Base-by-base conservation (phyloP, 805 yeast genomes). In the Metschnikowia arizonensis region DNA sequence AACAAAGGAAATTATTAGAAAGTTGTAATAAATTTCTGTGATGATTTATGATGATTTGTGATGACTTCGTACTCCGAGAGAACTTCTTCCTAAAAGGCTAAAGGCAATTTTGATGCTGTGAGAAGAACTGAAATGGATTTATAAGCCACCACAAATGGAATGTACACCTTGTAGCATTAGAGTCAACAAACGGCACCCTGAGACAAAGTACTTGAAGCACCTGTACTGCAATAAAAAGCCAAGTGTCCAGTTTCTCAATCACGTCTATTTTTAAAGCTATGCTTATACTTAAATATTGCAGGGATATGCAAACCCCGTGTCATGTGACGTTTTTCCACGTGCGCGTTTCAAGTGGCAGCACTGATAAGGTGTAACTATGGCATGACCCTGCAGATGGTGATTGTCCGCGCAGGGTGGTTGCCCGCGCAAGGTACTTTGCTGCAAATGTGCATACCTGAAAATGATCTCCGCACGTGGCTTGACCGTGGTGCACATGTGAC, bases 201-300 rank as follows among this genome's bases (percentile, higher is more conserved):
- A 50, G 46, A 23, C 54, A 48, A 14, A 50, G 42, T 3, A 45
- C 46, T 23, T 52, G 56, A 7, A 52, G 52, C 4, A 50, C 52
- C 35, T 52, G 56, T 14, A 49, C 56, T 2, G 56, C 56, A 4
- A 52, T 53, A 17, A 52, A 47, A 35, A 52, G 47, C 56, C 56
- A 52, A 25, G 45, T 50, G 21, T 52, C 54, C n/a, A 34, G 42
- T 14, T 46, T 47, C 12, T 44, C 33, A 5, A 47, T 31, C 5
- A 21, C 29, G 3, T 47, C 54, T n/a, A 10, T 21, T 29, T 14
- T 44, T 48, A 31, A 52, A 28, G 23, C 34, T 42, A 3, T n/a
- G 24, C 14, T 50, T 15, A 24, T 48, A 52, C 28, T 41, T 19
- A 19, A 19, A 26, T 11, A 52, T 36, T 5, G 56, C 54, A n/a